Percentiles rank a stretch among this genome's conserved stretches.
phyloP scores from a whole-genome alignment of 768 basidiomycete species.

The Leccinum imitatum region DNA sequence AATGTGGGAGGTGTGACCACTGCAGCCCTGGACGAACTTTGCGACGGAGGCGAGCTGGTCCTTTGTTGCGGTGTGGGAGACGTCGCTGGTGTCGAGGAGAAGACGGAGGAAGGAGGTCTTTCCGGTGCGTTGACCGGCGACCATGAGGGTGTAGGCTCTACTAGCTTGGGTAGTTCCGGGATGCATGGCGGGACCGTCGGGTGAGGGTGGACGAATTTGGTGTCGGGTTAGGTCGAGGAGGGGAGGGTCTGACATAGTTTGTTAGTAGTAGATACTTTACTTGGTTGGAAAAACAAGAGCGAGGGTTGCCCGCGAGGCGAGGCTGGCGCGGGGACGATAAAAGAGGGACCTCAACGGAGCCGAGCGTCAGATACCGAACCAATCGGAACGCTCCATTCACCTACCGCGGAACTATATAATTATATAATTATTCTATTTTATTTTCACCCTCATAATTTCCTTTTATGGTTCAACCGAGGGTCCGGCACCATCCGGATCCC shows the following conservation, averaged over 20 bases:
- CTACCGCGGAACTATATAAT: conserved; percentile 31
- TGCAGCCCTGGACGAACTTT: conserved; percentile 77
- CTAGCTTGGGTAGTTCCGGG: conserved; percentile 20
- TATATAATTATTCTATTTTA: conserved; percentile 20
- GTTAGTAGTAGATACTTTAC: too few relatives aligned
- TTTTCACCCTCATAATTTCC: conserved; percentile 13
- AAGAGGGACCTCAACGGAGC: conserved; percentile 42
- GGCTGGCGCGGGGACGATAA: conserved; percentile 68
- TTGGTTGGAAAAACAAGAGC: conserved; percentile 26
- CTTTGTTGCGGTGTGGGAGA: conserved; percentile 59
- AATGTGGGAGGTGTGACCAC: conserved; percentile 70
- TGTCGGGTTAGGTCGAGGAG: conserved; percentile 28
- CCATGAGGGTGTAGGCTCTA: conserved; percentile 65
- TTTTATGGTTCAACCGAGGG: conserved; percentile 28
- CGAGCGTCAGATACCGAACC: conserved; percentile 56
- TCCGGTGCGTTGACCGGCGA: conserved; percentile 79
- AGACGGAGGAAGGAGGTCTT: conserved; percentile 88
- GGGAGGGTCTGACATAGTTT: conserved; percentile 36
- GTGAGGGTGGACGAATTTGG: conserved; percentile 28
- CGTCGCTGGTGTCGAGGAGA: conserved; percentile 75
- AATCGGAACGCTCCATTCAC: conserved; percentile 49
- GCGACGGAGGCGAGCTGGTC: conserved; percentile 81
- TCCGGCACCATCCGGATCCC: conserved; percentile 27
- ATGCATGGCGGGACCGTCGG: conserved; percentile 16
- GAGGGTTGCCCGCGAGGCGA: conserved; percentile 58